Evolutionary conservation across 2,329 filamentous ascomycete species (phyloP).

Genomic region (Samsoniella hepiali): DNA sequence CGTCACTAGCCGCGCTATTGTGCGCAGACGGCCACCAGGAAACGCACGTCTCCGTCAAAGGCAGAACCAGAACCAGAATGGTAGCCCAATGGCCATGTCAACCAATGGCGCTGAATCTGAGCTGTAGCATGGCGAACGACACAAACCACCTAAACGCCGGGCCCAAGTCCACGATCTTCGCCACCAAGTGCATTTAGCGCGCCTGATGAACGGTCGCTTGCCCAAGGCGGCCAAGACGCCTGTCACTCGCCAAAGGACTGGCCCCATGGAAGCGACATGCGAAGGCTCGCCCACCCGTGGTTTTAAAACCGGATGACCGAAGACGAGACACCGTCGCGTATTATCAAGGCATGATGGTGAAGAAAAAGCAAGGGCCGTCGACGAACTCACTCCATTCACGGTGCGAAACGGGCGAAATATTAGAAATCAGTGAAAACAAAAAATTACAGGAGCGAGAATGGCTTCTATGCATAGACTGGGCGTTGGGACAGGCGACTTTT

Average conservation of each 20-base stretch:
- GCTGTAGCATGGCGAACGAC: conserved; percentile 36
- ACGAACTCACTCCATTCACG: not conserved
- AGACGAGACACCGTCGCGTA: too few relatives aligned
- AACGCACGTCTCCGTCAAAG: conserved; percentile 41
- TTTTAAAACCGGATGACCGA: too few relatives aligned
- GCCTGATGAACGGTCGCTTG: too few relatives aligned
- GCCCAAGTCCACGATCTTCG: not conserved
- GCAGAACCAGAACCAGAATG: conserved; percentile 51
- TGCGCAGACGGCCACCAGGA: conserved; percentile 44
- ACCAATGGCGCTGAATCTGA: conserved; percentile 57
- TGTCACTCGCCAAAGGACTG: too few relatives aligned
- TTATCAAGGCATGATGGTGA: too few relatives aligned
- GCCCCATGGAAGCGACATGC: too few relatives aligned
- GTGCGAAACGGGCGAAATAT: not conserved
- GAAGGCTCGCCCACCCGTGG: too few relatives aligned
- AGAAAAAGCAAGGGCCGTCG: too few relatives aligned
- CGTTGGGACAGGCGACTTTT: conserved; percentile 13
- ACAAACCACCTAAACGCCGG: conserved; percentile 3
- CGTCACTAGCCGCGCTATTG: conserved; percentile 39
- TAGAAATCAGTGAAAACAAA: conserved; percentile 4
- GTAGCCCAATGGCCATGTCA: conserved; percentile 56
- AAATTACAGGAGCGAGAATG: conserved; percentile 7
- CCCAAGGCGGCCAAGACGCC: too few relatives aligned
- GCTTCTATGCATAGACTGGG: conserved; percentile 18
- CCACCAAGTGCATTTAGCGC: not conserved